These are phyloP conservation scores for Metschnikowia borealis DNA, from an alignment of 805 yeast genomes.

Conservation along the genomic window DNA sequence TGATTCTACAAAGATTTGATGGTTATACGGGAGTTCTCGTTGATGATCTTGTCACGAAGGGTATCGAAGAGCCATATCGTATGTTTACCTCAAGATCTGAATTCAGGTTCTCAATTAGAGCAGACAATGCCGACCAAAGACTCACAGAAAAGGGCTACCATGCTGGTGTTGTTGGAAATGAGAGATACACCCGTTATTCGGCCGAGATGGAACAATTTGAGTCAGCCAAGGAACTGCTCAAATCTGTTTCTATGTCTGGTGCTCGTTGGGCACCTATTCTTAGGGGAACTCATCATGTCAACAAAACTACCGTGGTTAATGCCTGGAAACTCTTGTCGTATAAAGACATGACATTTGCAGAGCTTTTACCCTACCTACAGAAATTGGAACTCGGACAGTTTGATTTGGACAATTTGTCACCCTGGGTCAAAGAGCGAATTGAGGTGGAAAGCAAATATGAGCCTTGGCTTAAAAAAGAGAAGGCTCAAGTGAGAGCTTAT, in stretches of 20 bases:
- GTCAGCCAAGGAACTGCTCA: constrained; percentile 43
- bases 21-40: constrained; percentile 91
- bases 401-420: constrained; percentile 23
- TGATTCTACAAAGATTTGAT: constrained; percentile 67
- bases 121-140: constrained; percentile 91
- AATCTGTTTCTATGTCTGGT: constrained; percentile 46
- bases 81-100: constrained; percentile 98
- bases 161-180: constrained; percentile 62
- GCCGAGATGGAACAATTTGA: constrained; percentile 45
- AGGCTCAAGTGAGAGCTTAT: constrained; percentile 67
- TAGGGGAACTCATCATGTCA: constrained; percentile 48
- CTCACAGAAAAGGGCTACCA: constrained; percentile 65
- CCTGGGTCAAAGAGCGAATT: constrained; percentile 54
- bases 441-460: constrained; percentile 79
- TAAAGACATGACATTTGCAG: constrained; percentile 35
- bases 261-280: constrained; percentile 57
- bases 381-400: constrained; percentile 18
- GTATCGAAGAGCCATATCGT: constrained; percentile 94
- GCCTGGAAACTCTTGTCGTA: constrained; percentile 74
- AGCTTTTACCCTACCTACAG: constrained; percentile 27
- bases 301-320: constrained; percentile 28
- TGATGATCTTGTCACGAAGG: constrained; percentile 92
- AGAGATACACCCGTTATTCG: constrained; percentile 49
- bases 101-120: constrained; percentile 81
- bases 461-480: constrained; percentile 74